A percentile compares a stretch with the other conserved stretches of the same genome.
Conservation (phyloP, 345 rosid species). For the Eutrema japonicum region DNA sequence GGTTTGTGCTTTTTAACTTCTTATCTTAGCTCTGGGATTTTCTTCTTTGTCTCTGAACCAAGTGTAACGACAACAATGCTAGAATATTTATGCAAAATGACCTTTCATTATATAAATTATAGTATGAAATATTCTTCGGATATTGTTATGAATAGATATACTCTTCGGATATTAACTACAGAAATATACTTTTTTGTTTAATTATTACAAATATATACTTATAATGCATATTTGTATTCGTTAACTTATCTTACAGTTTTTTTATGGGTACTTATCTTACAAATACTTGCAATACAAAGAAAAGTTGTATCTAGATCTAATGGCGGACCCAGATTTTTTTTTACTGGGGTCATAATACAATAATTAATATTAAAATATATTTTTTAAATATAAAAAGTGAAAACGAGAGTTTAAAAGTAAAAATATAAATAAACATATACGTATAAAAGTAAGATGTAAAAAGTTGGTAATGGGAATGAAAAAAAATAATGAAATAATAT, state of each 20-base stretch:
- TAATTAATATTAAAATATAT: too few species aligned
- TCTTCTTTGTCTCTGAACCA: slow-evolving; percentile 30
- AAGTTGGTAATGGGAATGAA: too few species aligned
- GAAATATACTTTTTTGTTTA: background rate
- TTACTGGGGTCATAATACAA: too few species aligned
- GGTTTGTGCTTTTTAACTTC: slow-evolving; percentile 37
- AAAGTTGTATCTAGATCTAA: background rate
- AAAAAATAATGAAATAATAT: too few species aligned
- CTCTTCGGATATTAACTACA: background rate
- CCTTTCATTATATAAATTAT: background rate
- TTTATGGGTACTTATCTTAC: background rate
- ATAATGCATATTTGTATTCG: background rate
- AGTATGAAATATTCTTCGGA: background rate
- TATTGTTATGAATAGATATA: background rate
- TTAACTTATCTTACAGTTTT: background rate
- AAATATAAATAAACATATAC: too few species aligned
- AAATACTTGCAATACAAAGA: background rate
- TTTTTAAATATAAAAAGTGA: too few species aligned
- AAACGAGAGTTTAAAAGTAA: too few species aligned
- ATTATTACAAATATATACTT: background rate
- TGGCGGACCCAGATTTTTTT: too few species aligned
- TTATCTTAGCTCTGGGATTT: slow-evolving; percentile 34
- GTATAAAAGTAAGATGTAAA: too few species aligned
- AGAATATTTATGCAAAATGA: slow-evolving; percentile 27
- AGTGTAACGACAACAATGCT: slow-evolving; percentile 33